Evolutionary conservation across 305 asterid genomes (phyloP).

Genomic region (Ilex paraguariensis): DNA sequence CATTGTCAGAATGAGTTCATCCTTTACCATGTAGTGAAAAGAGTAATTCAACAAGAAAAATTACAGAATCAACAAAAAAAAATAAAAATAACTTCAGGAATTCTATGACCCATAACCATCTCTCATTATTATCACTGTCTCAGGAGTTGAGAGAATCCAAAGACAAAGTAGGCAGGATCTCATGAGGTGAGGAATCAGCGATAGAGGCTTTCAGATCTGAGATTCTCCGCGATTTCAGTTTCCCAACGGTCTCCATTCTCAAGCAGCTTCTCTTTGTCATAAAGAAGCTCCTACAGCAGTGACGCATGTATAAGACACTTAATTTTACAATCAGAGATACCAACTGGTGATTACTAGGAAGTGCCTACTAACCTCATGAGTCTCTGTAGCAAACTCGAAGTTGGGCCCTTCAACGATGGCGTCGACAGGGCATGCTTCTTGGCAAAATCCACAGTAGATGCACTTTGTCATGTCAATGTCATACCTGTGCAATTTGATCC

Average conservation of each 20-base stretch:
- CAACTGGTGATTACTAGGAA: too few species aligned
- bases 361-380: conserved; percentile 68
- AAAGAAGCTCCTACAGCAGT: conserved; percentile 55
- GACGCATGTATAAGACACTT: too few species aligned
- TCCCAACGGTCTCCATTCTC: conserved; percentile 97
- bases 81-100: too few species aligned
- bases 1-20: too few species aligned
- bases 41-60: too few species aligned
- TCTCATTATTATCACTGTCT: too few species aligned
- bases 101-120: too few species aligned
- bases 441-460: conserved; percentile 97
- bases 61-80: too few species aligned
- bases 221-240: conserved; percentile 94
- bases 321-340: too few species aligned
- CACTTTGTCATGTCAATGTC: conserved; percentile 96
- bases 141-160: too few species aligned
- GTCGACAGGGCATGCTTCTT: conserved; percentile 98
- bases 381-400: conserved; percentile 92
- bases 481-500: conserved; percentile 38
- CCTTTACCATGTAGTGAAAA: too few species aligned
- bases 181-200: conserved; percentile 33
- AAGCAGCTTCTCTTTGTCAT: conserved; percentile 89
- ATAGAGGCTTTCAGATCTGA: conserved; percentile 83
- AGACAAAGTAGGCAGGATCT: too few species aligned
- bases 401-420: conserved; percentile 98